These are phyloP conservation scores for Suillus spraguei DNA, from an alignment of 768 basidiomycete genomes.

Conservation along the genomic window DNA sequence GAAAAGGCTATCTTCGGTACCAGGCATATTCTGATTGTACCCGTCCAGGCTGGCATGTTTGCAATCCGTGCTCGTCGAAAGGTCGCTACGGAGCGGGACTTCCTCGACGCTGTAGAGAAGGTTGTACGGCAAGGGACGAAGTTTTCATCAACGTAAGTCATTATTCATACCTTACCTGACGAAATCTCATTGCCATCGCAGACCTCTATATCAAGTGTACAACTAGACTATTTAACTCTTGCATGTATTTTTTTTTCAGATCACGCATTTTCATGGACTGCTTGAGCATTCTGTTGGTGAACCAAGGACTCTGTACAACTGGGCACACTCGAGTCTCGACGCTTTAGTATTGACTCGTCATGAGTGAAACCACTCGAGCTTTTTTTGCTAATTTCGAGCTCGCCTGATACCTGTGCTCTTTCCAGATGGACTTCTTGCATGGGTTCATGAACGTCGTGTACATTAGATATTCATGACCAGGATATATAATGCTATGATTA, in stretches of 20 bases:
- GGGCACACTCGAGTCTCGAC: neutral
- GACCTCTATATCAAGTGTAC: slow-evolving; percentile 91
- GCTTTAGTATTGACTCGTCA: neutral
- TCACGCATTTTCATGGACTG: slow-evolving; percentile 6
- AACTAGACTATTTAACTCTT: slow-evolving; percentile 53
- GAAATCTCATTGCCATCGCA: slow-evolving; percentile 31
- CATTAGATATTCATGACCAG: no score
- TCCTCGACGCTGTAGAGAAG: slow-evolving; percentile 97
- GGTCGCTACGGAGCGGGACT: slow-evolving; percentile 96
- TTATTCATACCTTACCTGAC: slow-evolving; percentile 1
- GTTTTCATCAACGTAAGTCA: slow-evolving; percentile 90
- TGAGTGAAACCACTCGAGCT: neutral
- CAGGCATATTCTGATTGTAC: neutral
- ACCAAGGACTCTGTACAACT: neutral
- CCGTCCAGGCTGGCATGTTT: slow-evolving; percentile 95
- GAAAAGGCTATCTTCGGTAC: slow-evolving; percentile 20
- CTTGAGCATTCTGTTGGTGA: neutral
- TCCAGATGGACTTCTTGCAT: no score
- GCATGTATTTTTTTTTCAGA: slow-evolving; percentile 1
- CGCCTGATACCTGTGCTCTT: no score
- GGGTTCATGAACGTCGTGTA: no score
- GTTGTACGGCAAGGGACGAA: slow-evolving; percentile 97
- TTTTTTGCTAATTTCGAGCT: no score
- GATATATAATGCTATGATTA: no score
- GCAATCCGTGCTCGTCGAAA: slow-evolving; percentile 96